These are phyloP conservation scores for Podaxis sp. DNA, from an alignment of 768 basidiomycete genomes.

Conservation along the genomic window DNA sequence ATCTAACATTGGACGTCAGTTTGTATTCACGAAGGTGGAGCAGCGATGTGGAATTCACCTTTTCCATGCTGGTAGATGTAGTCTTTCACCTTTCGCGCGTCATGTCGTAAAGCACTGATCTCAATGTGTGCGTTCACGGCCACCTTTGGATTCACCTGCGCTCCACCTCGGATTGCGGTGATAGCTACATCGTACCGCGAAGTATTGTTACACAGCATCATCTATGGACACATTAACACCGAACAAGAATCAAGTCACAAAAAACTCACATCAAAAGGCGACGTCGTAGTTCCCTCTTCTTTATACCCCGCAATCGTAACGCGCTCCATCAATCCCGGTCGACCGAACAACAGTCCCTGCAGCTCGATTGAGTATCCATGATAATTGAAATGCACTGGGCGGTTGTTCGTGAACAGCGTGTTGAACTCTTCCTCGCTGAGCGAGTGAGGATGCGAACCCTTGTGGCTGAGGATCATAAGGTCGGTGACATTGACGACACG, in stretches of 20 bases:
- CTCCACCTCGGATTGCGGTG: slow-evolving; percentile 57
- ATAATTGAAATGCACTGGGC: slow-evolving; percentile 77
- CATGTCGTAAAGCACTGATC: slow-evolving; percentile 58
- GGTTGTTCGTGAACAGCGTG: slow-evolving; percentile 70
- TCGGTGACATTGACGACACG: slow-evolving; percentile 91
- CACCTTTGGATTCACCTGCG: slow-evolving; percentile 50
- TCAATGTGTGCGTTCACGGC: slow-evolving; percentile 58
- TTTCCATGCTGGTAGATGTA: slow-evolving; percentile 60
- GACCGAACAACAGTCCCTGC: slow-evolving; percentile 62
- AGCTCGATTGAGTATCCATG: slow-evolving; percentile 80
- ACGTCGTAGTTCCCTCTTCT: slow-evolving; percentile 81
- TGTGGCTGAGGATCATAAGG: slow-evolving; percentile 74
- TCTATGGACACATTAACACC: slow-evolving; percentile 34
- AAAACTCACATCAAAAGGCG: slow-evolving; percentile 67
- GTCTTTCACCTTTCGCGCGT: slow-evolving; percentile 58
- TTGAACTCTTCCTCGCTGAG: slow-evolving; percentile 61
- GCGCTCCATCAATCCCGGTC: slow-evolving; percentile 43
- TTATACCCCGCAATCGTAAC: slow-evolving; percentile 62
- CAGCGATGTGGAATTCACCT: slow-evolving; percentile 35
- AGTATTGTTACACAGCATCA: slow-evolving; percentile 73
- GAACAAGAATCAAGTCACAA: not conserved
- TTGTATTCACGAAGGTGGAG: not conserved
- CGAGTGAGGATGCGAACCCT: slow-evolving; percentile 77
- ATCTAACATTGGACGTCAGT: slow-evolving; percentile 29
- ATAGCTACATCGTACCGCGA: slow-evolving; percentile 68